A percentile compares a stretch with the other conserved stretches of the same genome.
These are phyloP conservation scores for Tylopilus microsporus DNA, from an alignment of 1,284 basidiomycete species.

Conservation along the genomic window DNA sequence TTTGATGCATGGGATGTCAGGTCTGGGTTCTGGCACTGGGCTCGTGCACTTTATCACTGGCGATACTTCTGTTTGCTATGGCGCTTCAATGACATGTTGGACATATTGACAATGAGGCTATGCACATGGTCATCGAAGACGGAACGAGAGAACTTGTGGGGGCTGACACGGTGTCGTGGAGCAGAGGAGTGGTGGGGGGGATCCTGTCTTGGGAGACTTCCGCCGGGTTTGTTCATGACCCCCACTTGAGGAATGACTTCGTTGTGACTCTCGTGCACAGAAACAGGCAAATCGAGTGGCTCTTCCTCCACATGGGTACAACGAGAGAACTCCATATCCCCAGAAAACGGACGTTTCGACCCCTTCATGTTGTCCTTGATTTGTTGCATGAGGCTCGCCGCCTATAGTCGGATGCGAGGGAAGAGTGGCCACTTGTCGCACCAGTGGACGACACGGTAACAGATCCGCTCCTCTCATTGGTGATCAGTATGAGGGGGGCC, in stretches of 20 bases:
- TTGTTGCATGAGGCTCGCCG: conserved; percentile 75
- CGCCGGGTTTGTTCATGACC: conserved; percentile 24
- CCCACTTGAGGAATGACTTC: conserved; percentile 15
- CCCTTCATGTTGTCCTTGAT: conserved; percentile 73
- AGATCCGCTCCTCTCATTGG: conserved; percentile 11
- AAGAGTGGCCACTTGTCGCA: conserved; percentile 42
- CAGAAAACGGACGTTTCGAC: conserved; percentile 64
- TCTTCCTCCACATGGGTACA: conserved; percentile 36
- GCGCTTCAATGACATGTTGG: conserved; percentile 36
- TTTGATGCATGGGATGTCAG: conserved; percentile 19
- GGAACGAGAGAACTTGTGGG: conserved; percentile 24
- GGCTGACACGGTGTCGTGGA: conserved; percentile 23
- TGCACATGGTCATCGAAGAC: conserved; percentile 27
- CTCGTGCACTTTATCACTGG: conserved; percentile 13
- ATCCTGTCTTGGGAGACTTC: conserved; percentile 22
- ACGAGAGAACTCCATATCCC: conserved; percentile 53
- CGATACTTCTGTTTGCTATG: conserved; percentile 27
- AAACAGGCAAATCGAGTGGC: conserved; percentile 12
- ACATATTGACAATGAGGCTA: conserved; percentile 28
- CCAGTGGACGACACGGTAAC: conserved; percentile 26
- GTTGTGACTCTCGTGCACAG: conserved; percentile 21
- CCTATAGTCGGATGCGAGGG: conserved; percentile 67
- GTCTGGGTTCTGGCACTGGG: conserved; percentile 23
- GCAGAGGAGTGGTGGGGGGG: conserved; percentile 26
- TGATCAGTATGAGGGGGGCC: conserved; percentile 10